Evolutionary conservation across 257 asterid genomes (phyloP).

Genomic region (Anisodus acutangulus): DNA sequence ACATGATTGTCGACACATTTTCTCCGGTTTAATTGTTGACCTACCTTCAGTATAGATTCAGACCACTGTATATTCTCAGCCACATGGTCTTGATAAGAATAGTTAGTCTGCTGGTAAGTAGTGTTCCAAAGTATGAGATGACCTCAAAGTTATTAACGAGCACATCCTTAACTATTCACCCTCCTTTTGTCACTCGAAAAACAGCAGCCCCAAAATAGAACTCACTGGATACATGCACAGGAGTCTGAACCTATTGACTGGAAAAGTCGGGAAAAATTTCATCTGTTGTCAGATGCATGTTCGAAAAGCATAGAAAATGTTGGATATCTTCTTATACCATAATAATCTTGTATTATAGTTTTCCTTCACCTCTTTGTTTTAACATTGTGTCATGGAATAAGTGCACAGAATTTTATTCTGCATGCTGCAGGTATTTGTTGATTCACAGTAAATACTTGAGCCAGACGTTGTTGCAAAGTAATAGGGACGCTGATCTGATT

Average conservation of each 20-base stretch:
- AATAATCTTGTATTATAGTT: not conserved
- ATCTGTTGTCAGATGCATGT: not conserved
- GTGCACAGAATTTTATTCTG: not conserved
- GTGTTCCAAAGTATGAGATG: not conserved
- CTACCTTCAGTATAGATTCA: not conserved
- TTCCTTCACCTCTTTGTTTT: not conserved
- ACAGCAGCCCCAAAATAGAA: not conserved
- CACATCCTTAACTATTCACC: not conserved
- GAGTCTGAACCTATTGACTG: not conserved
- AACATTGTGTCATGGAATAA: not conserved
- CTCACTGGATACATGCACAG: not conserved
- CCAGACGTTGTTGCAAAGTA: not conserved
- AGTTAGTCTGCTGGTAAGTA: not conserved
- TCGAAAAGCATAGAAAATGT: not conserved
- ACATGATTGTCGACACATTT: not conserved
- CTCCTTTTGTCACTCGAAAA: not conserved
- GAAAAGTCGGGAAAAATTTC: not conserved
- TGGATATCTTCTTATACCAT: not conserved
- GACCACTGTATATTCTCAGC: not conserved
- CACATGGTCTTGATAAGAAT: not conserved
- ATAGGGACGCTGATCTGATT: not conserved
- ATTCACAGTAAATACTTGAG: conserved; percentile 1
- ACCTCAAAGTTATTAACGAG: not conserved
- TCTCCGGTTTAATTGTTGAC: not conserved
- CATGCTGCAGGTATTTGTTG: conserved; percentile 25